Percentiles rank a stretch among this genome's conserved stretches.
Conservation (phyloP, 805 yeast genomes). For the Nadsonia fulvescens region DNA sequence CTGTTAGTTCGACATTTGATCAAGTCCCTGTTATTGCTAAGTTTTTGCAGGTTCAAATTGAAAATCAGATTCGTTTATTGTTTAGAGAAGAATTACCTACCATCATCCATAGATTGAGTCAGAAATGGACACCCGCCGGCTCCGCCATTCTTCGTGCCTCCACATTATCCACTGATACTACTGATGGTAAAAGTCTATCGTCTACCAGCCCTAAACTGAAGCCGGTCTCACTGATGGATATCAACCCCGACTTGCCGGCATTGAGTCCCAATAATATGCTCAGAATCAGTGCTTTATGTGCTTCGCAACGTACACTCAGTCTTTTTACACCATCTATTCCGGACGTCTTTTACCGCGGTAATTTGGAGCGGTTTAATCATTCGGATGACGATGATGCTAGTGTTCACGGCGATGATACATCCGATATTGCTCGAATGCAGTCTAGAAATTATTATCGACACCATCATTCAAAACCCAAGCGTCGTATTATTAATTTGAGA, state of each 20-base stretch:
- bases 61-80: slow-evolving; percentile 57
- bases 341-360: slow-evolving; percentile 40
- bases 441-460: slow-evolving; percentile 14
- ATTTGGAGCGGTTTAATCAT: slow-evolving; percentile 19
- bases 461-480: slow-evolving; percentile 22
- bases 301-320: slow-evolving; percentile 69
- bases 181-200: slow-evolving; percentile 1
- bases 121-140: slow-evolving; percentile 29
- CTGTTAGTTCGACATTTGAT: slow-evolving; percentile 76
- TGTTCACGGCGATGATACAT: slow-evolving; percentile 13
- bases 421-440: slow-evolving; percentile 19
- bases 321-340: slow-evolving; percentile 41
- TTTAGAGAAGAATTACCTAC: slow-evolving; percentile 76
- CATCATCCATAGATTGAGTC: slow-evolving; percentile 55
- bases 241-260: slow-evolving; percentile 42
- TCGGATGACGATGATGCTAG: slow-evolving; percentile 17
- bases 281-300: slow-evolving; percentile 46
- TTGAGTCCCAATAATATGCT: slow-evolving; percentile 49
- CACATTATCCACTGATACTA: no score
- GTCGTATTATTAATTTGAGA: slow-evolving; percentile 24
- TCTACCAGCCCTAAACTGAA: slow-evolving; percentile 14
- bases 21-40: slow-evolving; percentile 68
- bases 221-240: slow-evolving; percentile 28
- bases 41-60: slow-evolving; percentile 68
- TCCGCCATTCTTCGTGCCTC: slow-evolving; percentile 4